Evolutionary conservation across 1,139 yeast species (phyloP).

Genomic region (Blastobotrys aristatus): DNA sequence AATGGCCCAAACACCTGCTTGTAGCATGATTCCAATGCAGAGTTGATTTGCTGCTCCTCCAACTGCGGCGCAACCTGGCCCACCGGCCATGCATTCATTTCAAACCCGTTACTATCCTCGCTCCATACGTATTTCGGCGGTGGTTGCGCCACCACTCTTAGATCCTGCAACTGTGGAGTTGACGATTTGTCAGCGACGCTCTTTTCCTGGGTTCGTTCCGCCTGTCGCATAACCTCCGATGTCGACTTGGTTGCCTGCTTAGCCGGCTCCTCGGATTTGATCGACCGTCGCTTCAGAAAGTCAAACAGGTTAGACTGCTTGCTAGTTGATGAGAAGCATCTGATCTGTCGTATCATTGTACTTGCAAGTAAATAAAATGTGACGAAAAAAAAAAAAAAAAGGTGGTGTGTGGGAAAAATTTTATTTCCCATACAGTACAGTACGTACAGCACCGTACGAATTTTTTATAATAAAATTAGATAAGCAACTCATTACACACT

Average conservation of each 20-base stretch:
- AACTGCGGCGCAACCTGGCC: slow-evolving; percentile 23
- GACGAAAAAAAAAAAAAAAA: slow-evolving; percentile 1
- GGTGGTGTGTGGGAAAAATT: not conserved
- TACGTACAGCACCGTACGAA: not conserved
- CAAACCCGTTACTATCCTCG: slow-evolving; percentile 22
- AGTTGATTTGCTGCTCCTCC: slow-evolving; percentile 20
- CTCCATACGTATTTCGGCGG: slow-evolving; percentile 22
- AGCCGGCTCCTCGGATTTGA: slow-evolving; percentile 17
- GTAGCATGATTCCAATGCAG: slow-evolving; percentile 16
- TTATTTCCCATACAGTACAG: not conserved
- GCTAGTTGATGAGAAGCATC: slow-evolving; percentile 1
- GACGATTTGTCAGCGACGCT: slow-evolving; percentile 5
- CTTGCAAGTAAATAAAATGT: not conserved
- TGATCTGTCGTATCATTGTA: not conserved
- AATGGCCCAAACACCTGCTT: slow-evolving; percentile 6
- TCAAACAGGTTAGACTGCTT: slow-evolving; percentile 20
- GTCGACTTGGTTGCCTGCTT: slow-evolving; percentile 18
- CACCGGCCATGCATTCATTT: slow-evolving; percentile 32
- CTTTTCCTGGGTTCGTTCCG: slow-evolving; percentile 5
- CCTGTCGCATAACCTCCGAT: slow-evolving; percentile 24
- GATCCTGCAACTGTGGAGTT: slow-evolving; percentile 13
- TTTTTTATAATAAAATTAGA: too few relatives aligned
- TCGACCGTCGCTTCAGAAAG: slow-evolving; percentile 21
- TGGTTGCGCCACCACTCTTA: slow-evolving; percentile 31
- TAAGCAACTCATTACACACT: too few relatives aligned